Percentiles rank a stretch among this genome's conserved stretches.
Evolutionary conservation across 2,329 filamentous ascomycete species (phyloP).

Genomic region (Talaromyces sp.): DNA sequence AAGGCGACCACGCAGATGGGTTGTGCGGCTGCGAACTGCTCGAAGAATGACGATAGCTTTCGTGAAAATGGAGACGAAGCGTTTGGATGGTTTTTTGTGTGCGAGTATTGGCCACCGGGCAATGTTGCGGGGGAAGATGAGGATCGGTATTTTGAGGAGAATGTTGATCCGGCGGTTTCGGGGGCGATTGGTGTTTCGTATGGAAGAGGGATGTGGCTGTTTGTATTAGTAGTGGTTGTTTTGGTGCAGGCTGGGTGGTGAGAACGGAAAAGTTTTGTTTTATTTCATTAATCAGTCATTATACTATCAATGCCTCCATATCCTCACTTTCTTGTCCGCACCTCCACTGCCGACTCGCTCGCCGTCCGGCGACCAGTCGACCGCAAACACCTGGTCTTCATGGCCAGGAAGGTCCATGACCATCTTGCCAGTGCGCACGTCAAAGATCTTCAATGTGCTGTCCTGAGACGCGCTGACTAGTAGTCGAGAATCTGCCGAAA

Average conservation of each 20-base stretch:
- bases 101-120: slow-evolving; percentile 64
- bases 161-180: slow-evolving; percentile 19
- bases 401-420: slow-evolving; percentile 81
- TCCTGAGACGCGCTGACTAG: slow-evolving; percentile 86
- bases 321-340: slow-evolving; percentile 73
- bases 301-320: slow-evolving; percentile 54
- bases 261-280: not conserved
- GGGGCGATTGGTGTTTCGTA: not conserved
- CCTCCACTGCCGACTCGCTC: slow-evolving; percentile 85
- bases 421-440: slow-evolving; percentile 78
- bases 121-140: slow-evolving; percentile 47
- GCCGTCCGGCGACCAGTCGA: slow-evolving; percentile 93
- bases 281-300: not conserved
- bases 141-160: slow-evolving; percentile 25
- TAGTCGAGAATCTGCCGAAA: slow-evolving; percentile 86
- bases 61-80: slow-evolving; percentile 17
- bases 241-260: not conserved
- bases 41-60: slow-evolving; percentile 24
- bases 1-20: slow-evolving; percentile 57
- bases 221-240: not conserved
- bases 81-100: slow-evolving; percentile 61
- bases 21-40: slow-evolving; percentile 42
- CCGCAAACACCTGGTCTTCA: slow-evolving; percentile 85
- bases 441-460: slow-evolving; percentile 92
- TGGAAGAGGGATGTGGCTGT: not conserved